These are phyloP conservation scores for Aspergillus bridgeri DNA, from an alignment of 495 filamentous ascomycete species.

Conservation along the genomic window DNA sequence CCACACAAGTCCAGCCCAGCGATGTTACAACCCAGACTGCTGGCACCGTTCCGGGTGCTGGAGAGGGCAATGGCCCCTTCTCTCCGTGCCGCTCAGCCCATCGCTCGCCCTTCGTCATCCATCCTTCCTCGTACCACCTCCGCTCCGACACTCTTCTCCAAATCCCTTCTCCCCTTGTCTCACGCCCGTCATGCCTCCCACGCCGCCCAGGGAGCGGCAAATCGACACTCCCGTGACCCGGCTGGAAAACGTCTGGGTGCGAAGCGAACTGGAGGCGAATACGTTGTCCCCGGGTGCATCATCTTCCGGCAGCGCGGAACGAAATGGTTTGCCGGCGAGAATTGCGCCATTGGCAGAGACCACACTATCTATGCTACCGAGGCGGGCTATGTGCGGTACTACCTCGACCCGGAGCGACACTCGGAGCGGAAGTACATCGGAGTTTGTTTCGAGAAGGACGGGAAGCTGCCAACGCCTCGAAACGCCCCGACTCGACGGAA, in stretches of 20 bases:
- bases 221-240: slow-evolving; percentile 73
- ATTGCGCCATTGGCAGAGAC: slow-evolving; percentile 90
- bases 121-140: slow-evolving; percentile 39
- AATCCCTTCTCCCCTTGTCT: slow-evolving; percentile 33
- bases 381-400: slow-evolving; percentile 92
- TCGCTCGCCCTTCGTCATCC: slow-evolving; percentile 24
- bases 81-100: slow-evolving; percentile 21
- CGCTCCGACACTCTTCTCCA: slow-evolving; percentile 30
- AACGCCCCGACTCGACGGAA: slow-evolving; percentile 62
- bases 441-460: slow-evolving; percentile 73
- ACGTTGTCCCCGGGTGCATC: slow-evolving; percentile 92
- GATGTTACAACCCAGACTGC: slow-evolving; percentile 43
- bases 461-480: slow-evolving; percentile 65
- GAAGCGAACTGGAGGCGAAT: slow-evolving; percentile 87
- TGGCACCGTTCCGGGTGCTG: slow-evolving; percentile 40
- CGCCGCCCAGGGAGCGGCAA: slow-evolving; percentile 83
- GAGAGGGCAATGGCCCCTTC: slow-evolving; percentile 35
- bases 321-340: slow-evolving; percentile 90
- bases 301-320: slow-evolving; percentile 96
- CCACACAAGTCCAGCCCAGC: slow-evolving; percentile 3
- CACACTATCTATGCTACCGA: slow-evolving; percentile 90
- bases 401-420: slow-evolving; percentile 75
- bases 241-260: slow-evolving; percentile 91
- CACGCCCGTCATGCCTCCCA: slow-evolving; percentile 74
- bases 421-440: slow-evolving; percentile 89